These are phyloP conservation scores for Magnusiomyces sp. DNA, from an alignment of 1,139 yeast species.

Conservation along the genomic window DNA sequence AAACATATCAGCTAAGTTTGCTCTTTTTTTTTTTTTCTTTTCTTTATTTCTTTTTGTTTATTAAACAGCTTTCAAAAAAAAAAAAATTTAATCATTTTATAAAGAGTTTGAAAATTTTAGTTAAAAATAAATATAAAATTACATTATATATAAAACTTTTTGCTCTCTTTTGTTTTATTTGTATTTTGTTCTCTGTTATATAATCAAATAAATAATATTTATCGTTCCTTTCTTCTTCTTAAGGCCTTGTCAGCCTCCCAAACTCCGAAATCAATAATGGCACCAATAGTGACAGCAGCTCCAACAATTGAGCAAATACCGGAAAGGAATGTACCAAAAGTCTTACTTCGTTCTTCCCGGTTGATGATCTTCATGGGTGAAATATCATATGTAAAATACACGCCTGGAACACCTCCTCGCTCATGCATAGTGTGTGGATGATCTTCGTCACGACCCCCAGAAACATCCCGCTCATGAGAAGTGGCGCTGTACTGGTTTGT, in stretches of 20 bases:
- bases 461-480: constrained; percentile 72
- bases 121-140: neutral
- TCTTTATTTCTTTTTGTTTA: no score
- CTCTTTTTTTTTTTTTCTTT: neutral
- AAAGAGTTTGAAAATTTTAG: neutral
- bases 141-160: neutral
- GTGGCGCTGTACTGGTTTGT: constrained; percentile 93
- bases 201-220: neutral
- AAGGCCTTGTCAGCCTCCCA: constrained; percentile 83
- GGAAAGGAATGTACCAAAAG: constrained; percentile 79
- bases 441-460: constrained; percentile 84
- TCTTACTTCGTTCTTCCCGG: constrained; percentile 64
- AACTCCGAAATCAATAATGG: constrained; percentile 76
- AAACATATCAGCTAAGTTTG: neutral
- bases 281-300: constrained; percentile 88
- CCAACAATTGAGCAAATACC: constrained; percentile 87
- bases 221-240: constrained; percentile 52
- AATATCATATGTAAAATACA: constrained; percentile 80
- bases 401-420: constrained; percentile 86
- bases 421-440: constrained; percentile 83
- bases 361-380: constrained; percentile 89
- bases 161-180: neutral
- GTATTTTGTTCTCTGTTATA: neutral
- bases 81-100: no score
- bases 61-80: no score